phyloP scores from a whole-genome alignment of 176 grass and related monocot genomes.

The Oryza glaberrima region DNA sequence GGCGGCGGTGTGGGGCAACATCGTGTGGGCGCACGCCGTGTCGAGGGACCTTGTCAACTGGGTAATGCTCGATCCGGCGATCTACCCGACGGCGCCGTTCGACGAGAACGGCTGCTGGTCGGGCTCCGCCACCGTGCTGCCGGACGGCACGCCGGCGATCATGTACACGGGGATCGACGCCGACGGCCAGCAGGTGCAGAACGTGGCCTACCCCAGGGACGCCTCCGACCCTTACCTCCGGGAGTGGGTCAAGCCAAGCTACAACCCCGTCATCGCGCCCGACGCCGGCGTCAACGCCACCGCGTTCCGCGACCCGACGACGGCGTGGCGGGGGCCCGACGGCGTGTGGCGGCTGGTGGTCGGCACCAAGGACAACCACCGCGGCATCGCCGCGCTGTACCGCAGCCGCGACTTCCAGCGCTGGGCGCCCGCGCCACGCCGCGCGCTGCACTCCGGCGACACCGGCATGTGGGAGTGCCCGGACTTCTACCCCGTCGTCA shows the following conservation, averaged over 20 bases:
- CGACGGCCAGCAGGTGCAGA: conserved; percentile 57
- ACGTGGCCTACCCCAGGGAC: conserved; percentile 71
- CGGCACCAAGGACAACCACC: conserved; percentile 54
- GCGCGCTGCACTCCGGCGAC: conserved; percentile 42
- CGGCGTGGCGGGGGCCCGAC: conserved; percentile 67
- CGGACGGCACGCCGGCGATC: conserved; percentile 57
- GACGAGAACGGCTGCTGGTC: conserved; percentile 78
- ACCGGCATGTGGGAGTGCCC: conserved; percentile 98
- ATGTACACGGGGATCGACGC: conserved; percentile 68
- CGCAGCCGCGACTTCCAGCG: conserved; percentile 58
- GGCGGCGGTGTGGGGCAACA: conserved; percentile 64
- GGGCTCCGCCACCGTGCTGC: conserved; percentile 65
- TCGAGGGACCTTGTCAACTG: conserved; percentile 70
- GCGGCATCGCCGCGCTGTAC: conserved; percentile 50
- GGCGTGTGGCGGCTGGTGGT: conserved; percentile 52
- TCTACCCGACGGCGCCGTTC: conserved; percentile 60
- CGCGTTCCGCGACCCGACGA: conserved; percentile 72
- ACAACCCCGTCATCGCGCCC: conserved; percentile 69
- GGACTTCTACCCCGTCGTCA: conserved; percentile 79
- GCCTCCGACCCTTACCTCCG: conserved; percentile 64
- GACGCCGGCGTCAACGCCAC: conserved; percentile 41
- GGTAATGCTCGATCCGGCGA: conserved; percentile 58
- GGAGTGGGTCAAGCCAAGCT: conserved; percentile 76
- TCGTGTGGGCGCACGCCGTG: conserved; percentile 74
- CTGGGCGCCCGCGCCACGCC: conserved; percentile 18